Base-by-base conservation (phyloP, 2,329 filamentous ascomycete genomes). In the Pseudogymnoascus verrucosus region DNA sequence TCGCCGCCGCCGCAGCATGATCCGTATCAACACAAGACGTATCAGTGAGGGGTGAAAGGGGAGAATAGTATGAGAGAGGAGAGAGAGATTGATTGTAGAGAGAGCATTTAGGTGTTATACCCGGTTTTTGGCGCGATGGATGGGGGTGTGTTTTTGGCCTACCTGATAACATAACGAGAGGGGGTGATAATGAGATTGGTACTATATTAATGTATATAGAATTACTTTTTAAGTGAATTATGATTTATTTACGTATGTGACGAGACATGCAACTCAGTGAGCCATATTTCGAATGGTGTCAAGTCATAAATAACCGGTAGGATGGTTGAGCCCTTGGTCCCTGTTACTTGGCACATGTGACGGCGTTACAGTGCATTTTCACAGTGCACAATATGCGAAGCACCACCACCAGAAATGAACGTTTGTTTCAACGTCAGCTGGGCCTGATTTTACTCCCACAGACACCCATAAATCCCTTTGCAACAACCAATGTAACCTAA, bases 161-260 rank as follows among this genome's bases (percentile, higher is more conserved):
- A 5, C n/a, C 47, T 34, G 26, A 31, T 54, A n/a, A 19, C 21
- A 8, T 34, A 12, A 34, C 11, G 28, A 31, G 14, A 6, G 14
- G 26, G 11, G 42, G 14, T 54, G 47, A 34, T 57, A 57, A 57
- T 57, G 47, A 57, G n/a, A 19, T 57, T 57, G 31, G 47, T 34
- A 57, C 47, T 57, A 57, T 57, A 19, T 34, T 57, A 19, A 57
- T 57, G 47, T 34, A 57, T 57, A 57, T 57, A 57, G n/a, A 57
- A 57, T 19, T n/a, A 57, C n/a, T 6, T 31, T 51, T 57, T 19
- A 8, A 11, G 5, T 47, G 2, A 3, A 57, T 10, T 57, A 34
- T 54, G 5, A n/a, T 12, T 12, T 34, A 34, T 31, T 5, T 6
- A 34, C 2, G 10, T 19, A 54, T 5, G 31, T 19, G 26, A 4